Conservation (phyloP, 306 rosid species). For the Macrotyloma uniflorum region DNA sequence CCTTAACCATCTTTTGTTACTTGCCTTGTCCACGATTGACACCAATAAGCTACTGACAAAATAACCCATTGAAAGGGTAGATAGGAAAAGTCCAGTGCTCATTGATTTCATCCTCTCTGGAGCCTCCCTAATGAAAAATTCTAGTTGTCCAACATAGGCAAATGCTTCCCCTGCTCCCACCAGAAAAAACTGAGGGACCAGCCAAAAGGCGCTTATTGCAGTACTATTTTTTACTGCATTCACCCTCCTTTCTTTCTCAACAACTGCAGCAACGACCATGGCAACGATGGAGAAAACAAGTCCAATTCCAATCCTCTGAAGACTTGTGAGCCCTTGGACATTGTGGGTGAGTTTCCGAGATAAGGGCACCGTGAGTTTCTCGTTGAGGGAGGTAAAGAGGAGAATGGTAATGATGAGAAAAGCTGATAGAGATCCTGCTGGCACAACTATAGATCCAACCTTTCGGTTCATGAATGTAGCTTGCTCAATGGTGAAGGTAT, state of each 20-base stretch:
- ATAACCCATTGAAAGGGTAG: conserved; percentile 90
- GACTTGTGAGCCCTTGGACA: conserved; percentile 86
- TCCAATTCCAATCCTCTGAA: conserved; percentile 89
- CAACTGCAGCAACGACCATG: conserved; percentile 71
- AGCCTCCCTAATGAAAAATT: conserved; percentile 94
- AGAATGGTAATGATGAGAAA: conserved; percentile 76
- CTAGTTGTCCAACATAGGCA: conserved; percentile 93
- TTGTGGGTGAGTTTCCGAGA: conserved; percentile 76
- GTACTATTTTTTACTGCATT: conserved; percentile 35
- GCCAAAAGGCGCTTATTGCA: conserved; percentile 82
- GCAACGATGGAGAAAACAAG: conserved; percentile 68
- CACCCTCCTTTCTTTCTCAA: conserved; percentile 65
- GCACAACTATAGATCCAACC: conserved; percentile 58
- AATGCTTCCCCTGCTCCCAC: conserved; percentile 96
- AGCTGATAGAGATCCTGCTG: conserved; percentile 82
- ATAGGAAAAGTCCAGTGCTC: conserved; percentile 90
- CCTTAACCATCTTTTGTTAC: conserved; percentile 70
- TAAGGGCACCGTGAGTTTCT: conserved; percentile 70
- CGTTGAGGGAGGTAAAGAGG: conserved; percentile 81
- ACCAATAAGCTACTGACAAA: conserved; percentile 84
- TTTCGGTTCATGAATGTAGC: conserved; percentile 86
- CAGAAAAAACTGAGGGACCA: conserved; percentile 87
- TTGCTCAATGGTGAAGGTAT: conserved; percentile 94
- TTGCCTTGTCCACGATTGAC: conserved; percentile 67
- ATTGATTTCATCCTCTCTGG: conserved; percentile 96